These are phyloP conservation scores for Penicillium sp. DNA, from an alignment of 2,329 filamentous ascomycete species.

Conservation along the genomic window DNA sequence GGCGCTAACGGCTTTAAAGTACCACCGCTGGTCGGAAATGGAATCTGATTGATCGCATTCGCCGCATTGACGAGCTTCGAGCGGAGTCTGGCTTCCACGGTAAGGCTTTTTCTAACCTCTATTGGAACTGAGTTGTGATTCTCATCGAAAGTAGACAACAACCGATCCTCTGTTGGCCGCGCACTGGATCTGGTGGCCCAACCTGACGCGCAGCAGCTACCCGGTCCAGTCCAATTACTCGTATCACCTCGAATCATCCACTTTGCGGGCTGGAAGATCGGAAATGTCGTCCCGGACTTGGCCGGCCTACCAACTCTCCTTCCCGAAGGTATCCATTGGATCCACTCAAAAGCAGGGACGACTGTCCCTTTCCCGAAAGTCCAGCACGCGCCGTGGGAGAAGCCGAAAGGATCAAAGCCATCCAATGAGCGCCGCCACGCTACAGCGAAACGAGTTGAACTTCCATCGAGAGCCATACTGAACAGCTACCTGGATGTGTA, in stretches of 20 bases:
- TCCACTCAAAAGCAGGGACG: not conserved
- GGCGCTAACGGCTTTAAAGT: too few species aligned
- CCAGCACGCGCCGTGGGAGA: not conserved
- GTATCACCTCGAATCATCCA: not conserved
- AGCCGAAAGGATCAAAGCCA: not conserved
- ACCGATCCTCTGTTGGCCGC: too few species aligned
- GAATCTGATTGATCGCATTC: too few species aligned
- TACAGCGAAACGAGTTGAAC: not conserved
- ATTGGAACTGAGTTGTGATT: too few species aligned
- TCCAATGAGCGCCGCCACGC: not conserved
- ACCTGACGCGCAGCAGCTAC: not conserved
- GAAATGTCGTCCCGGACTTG: not conserved
- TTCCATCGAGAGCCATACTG: not conserved
- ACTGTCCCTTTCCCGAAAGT: not conserved
- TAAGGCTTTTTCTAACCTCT: too few species aligned
- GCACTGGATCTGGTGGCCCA: too few species aligned
- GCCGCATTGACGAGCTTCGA: too few species aligned
- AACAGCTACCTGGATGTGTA: not conserved
- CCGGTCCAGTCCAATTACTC: not conserved
- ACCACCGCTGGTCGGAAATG: too few species aligned
- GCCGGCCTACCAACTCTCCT: not conserved
- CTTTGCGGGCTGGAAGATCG: constrained; percentile 1
- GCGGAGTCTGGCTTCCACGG: too few species aligned
- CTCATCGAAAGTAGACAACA: too few species aligned
- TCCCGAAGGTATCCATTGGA: constrained; percentile 1